A percentile compares a stretch with the other conserved stretches of the same genome.
phyloP scores from a whole-genome alignment of 805 yeast genomes.

The Blastobotrys peoriensis region DNA sequence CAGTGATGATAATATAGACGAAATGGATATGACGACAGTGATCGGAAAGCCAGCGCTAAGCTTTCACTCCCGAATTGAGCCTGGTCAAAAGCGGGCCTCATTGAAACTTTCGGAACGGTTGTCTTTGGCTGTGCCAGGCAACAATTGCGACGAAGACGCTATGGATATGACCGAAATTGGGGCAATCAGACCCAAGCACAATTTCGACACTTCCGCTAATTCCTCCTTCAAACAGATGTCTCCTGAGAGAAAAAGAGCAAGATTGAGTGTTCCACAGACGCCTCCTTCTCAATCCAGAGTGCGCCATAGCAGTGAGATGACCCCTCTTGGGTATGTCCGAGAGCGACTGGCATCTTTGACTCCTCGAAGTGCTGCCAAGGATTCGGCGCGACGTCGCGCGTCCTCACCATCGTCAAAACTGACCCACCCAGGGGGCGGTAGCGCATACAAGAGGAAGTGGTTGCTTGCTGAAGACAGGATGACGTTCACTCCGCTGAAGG shows the following conservation, averaged over 20 bases:
- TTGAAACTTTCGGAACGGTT: no score
- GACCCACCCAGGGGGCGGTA: no score
- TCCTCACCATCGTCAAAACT: no score
- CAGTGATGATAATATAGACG: not conserved
- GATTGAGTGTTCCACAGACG: not conserved
- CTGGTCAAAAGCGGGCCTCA: no score
- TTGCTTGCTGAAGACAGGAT: not conserved
- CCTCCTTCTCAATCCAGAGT: not conserved
- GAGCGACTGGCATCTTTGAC: not conserved
- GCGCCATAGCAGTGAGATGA: not conserved
- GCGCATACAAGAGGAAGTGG: no score
- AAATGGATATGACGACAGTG: constrained; percentile 1
- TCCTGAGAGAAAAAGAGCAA: not conserved
- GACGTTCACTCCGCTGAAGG: not conserved
- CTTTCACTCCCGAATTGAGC: no score
- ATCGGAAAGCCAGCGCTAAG: not conserved
- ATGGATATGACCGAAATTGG: constrained; percentile 3
- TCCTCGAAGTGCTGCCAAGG: no score
- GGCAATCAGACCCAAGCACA: constrained; percentile 1
- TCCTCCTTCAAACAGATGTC: not conserved
- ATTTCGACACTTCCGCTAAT: constrained; percentile 1
- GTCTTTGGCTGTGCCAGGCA: no score
- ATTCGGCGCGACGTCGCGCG: no score
- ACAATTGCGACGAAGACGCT: no score
- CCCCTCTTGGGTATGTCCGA: not conserved